A percentile compares a stretch with the other conserved stretches of the same genome.
These are phyloP conservation scores for Cystobasidium ongulense DNA, from an alignment of 768 basidiomycete genomes.

Conservation along the genomic window DNA sequence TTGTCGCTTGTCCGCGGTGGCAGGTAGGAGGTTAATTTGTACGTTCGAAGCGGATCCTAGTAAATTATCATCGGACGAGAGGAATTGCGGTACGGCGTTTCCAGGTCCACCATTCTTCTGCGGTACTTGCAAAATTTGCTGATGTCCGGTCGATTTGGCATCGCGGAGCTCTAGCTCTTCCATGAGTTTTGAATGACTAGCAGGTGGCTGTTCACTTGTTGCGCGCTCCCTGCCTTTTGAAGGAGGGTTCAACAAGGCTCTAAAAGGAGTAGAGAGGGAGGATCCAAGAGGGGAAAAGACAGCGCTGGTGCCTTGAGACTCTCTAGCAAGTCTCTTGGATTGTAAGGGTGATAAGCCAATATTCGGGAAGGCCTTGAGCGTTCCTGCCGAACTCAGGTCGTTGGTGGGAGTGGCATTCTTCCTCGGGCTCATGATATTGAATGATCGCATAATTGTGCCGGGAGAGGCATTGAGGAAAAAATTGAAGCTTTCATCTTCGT, in stretches of 20 bases:
- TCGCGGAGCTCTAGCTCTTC: background rate
- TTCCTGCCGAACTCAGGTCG: background rate
- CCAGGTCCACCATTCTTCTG: background rate
- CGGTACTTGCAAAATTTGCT: background rate
- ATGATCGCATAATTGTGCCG: constrained; percentile 20
- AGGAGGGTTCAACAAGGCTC: background rate
- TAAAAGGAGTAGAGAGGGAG: constrained; percentile 15
- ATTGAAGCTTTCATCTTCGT: constrained; percentile 17
- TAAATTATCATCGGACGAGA: constrained; percentile 14
- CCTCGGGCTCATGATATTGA: background rate
- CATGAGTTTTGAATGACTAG: constrained; percentile 8
- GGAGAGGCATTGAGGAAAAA: constrained; percentile 28
- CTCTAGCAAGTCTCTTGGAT: background rate
- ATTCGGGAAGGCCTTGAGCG: background rate
- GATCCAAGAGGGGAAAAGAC: constrained; percentile 18
- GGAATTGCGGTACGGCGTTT: background rate
- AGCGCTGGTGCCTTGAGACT: background rate
- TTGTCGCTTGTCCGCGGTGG: constrained; percentile 13
- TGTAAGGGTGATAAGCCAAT: background rate
- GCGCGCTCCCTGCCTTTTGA: background rate
- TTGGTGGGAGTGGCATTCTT: background rate
- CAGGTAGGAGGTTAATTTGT: constrained; percentile 17
- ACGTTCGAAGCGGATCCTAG: background rate
- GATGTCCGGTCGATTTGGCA: background rate
- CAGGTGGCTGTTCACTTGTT: constrained; percentile 21